Percentiles rank a stretch among this genome's conserved stretches.
phyloP scores from a whole-genome alignment of 345 rosid species.

The Psidium friedrichsthalianum region DNA sequence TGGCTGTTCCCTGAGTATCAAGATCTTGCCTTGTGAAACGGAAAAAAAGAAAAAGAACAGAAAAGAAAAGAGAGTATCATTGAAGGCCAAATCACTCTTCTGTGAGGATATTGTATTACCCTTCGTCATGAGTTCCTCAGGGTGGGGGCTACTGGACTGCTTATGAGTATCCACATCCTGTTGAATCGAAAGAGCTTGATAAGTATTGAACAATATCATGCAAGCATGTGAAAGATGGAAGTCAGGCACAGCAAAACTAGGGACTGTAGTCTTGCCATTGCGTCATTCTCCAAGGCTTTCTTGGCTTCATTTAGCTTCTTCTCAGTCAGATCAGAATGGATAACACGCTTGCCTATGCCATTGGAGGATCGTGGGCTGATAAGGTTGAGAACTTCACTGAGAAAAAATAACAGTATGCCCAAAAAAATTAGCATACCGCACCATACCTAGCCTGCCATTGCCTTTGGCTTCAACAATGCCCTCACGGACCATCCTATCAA shows the following conservation, averaged over 20 bases:
- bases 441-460: constrained; percentile 68
- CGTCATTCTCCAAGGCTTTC: constrained; percentile 35
- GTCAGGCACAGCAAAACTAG: not conserved
- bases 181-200: not conserved
- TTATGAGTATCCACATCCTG: constrained; percentile 43
- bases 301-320: constrained; percentile 70
- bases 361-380: not conserved
- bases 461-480: constrained; percentile 74
- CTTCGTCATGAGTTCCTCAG: not conserved
- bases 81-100: not conserved
- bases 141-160: not conserved
- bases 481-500: constrained; percentile 63
- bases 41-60: no score
- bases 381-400: not conserved
- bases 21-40: not conserved
- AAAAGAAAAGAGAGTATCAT: not conserved
- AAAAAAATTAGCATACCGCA: not conserved
- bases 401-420: not conserved
- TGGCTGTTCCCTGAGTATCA: constrained; percentile 27
- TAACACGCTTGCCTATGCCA: constrained; percentile 71
- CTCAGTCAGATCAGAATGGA: constrained; percentile 56
- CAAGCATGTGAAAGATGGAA: not conserved
- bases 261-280: constrained; percentile 32
- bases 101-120: not conserved
- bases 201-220: not conserved